Conservation (phyloP, 805 yeast species). For the Metschnikowia lunata region DNA sequence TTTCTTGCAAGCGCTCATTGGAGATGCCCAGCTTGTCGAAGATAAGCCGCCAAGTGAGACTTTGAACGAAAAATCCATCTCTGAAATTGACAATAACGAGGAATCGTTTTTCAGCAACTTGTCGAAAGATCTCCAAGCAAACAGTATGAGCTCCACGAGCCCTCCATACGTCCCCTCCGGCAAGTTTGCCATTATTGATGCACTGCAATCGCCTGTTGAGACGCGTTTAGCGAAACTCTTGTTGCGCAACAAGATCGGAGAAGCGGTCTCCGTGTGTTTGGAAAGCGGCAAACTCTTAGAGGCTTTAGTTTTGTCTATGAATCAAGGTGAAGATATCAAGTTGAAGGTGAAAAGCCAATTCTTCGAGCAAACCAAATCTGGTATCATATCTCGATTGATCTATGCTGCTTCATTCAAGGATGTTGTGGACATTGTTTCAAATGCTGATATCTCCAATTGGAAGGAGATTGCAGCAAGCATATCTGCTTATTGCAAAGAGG, state of each 20-base stretch:
- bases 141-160: constrained; percentile 10
- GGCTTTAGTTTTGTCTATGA: constrained; percentile 76
- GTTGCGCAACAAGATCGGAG: constrained; percentile 55
- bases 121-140: constrained; percentile 19
- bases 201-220: constrained; percentile 38
- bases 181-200: constrained; percentile 39
- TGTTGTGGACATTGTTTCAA: constrained; percentile 65
- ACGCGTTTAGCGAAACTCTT: constrained; percentile 41
- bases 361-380: constrained; percentile 51
- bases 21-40: constrained; percentile 11
- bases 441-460: constrained; percentile 81
- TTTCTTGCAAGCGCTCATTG: constrained; percentile 37
- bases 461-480: constrained; percentile 71
- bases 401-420: constrained; percentile 56
- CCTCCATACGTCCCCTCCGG: constrained; percentile 48
- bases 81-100: constrained; percentile 12
- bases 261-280: constrained; percentile 67
- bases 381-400: constrained; percentile 68
- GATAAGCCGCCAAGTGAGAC: neutral
- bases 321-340: constrained; percentile 56
- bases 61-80: neutral
- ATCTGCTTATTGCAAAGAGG: constrained; percentile 37
- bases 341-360: constrained; percentile 68
- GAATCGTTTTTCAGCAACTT: constrained; percentile 38
- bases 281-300: constrained; percentile 62